Evolutionary conservation across 1,284 basidiomycete species (phyloP).

Genomic region (Papiliotrema nemorosa): DNA sequence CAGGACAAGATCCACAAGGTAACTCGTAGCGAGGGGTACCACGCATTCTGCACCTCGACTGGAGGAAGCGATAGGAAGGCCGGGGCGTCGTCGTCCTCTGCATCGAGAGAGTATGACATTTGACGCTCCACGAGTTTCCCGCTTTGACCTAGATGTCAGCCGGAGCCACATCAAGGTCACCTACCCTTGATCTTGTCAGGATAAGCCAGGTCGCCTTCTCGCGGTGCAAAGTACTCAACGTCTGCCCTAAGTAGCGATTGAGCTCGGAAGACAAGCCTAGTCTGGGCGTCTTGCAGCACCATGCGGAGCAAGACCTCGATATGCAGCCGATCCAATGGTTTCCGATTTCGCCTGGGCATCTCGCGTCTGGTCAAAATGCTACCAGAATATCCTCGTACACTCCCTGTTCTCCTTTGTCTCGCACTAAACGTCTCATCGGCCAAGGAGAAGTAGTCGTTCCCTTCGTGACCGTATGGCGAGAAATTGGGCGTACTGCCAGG

Average conservation of each 20-base stretch:
- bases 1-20: conserved; percentile 84
- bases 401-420: conserved; percentile 6
- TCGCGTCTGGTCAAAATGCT: conserved; percentile 3
- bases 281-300: conserved; percentile 91
- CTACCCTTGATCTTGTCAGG: conserved; percentile 60
- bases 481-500: conserved; percentile 20
- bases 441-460: conserved; percentile 11
- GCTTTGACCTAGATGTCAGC: conserved; percentile 4
- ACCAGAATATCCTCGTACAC: conserved; percentile 4
- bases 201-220: conserved; percentile 69
- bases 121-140: conserved; percentile 14
- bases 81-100: conserved; percentile 47
- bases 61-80: conserved; percentile 67
- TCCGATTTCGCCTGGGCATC: conserved; percentile 12
- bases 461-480: conserved; percentile 9
- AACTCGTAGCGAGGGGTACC: conserved; percentile 81
- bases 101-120: conserved; percentile 30
- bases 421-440: conserved; percentile 4
- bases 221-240: conserved; percentile 74
- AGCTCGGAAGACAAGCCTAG: conserved; percentile 86
- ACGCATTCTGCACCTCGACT: conserved; percentile 69
- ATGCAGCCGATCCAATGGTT: conserved; percentile 57
- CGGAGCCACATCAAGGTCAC: neutral
- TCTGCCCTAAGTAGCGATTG: conserved; percentile 84
- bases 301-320: conserved; percentile 73